Conservation (phyloP, 305 asterid species). For the Plantago coronopus region DNA sequence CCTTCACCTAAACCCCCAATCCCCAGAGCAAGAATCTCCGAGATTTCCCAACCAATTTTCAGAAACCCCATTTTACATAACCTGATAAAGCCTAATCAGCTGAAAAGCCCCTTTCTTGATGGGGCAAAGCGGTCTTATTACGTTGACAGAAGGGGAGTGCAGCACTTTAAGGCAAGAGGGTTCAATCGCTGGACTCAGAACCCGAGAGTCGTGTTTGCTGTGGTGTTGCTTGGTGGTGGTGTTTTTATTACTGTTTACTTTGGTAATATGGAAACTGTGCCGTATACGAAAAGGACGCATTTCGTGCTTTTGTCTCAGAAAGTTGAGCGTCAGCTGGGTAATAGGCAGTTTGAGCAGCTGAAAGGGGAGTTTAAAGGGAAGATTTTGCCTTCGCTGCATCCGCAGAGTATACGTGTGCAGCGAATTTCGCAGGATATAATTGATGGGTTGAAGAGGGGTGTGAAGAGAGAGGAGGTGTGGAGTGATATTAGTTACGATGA, state of each 20-base stretch:
- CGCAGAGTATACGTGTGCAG: slow-evolving; percentile 72
- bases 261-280: slow-evolving; percentile 80
- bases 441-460: slow-evolving; percentile 68
- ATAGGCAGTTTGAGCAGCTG: slow-evolving; percentile 47
- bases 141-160: slow-evolving; percentile 47
- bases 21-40: slow-evolving; percentile 24
- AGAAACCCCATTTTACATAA: slow-evolving; percentile 36
- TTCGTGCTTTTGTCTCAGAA: slow-evolving; percentile 58
- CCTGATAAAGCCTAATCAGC: slow-evolving; percentile 24
- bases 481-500: slow-evolving; percentile 47
- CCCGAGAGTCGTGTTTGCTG: slow-evolving; percentile 41
- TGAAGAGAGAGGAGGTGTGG: slow-evolving; percentile 74
- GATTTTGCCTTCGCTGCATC: slow-evolving; percentile 81
- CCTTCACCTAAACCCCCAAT: slow-evolving; percentile 25
- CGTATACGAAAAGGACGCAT: slow-evolving; percentile 84
- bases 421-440: slow-evolving; percentile 62
- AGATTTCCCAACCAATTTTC: slow-evolving; percentile 28
- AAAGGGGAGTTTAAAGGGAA: slow-evolving; percentile 52
- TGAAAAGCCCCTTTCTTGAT: slow-evolving; percentile 34
- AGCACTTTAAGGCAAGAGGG: slow-evolving; percentile 68
- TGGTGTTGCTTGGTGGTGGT: slow-evolving; percentile 56
- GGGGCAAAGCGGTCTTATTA: slow-evolving; percentile 68
- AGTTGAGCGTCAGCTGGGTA: slow-evolving; percentile 62
- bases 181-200: slow-evolving; percentile 56
- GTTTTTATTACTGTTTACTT: slow-evolving; percentile 51